Base-by-base conservation (phyloP, 768 basidiomycete species). In the Boletales sp. region DNA sequence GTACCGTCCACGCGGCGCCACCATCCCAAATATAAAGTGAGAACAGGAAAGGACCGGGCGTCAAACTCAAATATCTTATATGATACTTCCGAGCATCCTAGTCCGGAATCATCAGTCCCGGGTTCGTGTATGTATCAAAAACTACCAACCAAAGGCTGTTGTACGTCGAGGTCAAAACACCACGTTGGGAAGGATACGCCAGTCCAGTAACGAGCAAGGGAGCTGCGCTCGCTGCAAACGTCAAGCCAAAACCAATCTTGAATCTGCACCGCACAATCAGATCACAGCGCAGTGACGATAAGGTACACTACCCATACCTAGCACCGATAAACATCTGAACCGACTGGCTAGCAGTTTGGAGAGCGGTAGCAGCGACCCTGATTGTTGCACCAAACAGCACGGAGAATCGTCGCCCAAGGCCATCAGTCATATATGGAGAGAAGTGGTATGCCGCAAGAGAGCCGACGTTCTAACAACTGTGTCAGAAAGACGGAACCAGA, bases 1-100 rank as follows among this genome's bases (percentile, higher is more conserved):
- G 19, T 36, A 55, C 53, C 0, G 84, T 75, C 87, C 87, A 90
- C 10, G 86, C 86, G 38, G 87, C 81, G 47, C 78, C 79, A 14
- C 15, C 6, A 2, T 34, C 15, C 13, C 34, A 34, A 34, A 34
- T 13, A 34, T 10, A 1, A 4, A 21, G 18, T n/a, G 19, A 13
- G 29, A 8, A 17, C 17, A 27, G 24, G 24, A 27, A 27, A 7
- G 24, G 24, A 27, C 24, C 24, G 24, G 24, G 5, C 24, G 14
- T 30, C 17, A 9, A 18, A 13, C 34, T 4, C 13, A 32, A 41
- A 27, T 15, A 8, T 43, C 69, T 54, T 53, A 68, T 68, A 63
- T 59, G 51, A 70, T 66, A 43, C 65, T 63, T 12, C 69, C 70
- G 52, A 67, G 66, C 62, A 53, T 67, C 69, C 56, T 65, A 10